These are phyloP conservation scores for Saxispiralis lemnorum DNA, from an alignment of 495 filamentous ascomycete genomes.

Conservation along the genomic window DNA sequence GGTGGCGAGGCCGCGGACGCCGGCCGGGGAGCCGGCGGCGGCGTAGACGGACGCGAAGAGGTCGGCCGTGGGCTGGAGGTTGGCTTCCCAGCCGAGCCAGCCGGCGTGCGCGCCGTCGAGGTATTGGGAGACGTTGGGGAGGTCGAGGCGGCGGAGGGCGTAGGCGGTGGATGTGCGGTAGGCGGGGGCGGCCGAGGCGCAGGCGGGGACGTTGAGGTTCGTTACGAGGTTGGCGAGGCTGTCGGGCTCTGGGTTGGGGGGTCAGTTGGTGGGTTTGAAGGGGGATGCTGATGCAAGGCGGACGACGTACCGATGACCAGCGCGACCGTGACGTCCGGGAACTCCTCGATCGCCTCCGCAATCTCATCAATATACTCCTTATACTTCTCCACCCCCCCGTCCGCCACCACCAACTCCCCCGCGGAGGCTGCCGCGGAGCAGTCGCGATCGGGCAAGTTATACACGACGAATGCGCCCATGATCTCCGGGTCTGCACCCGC, in stretches of 20 bases:
- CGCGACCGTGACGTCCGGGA: slow-evolving; percentile 35
- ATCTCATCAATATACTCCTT: slow-evolving; percentile 59
- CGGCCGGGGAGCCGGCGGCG: slow-evolving; percentile 41
- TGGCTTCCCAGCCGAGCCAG: slow-evolving; percentile 71
- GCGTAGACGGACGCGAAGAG: slow-evolving; percentile 52
- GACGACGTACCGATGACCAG: slow-evolving; percentile 33
- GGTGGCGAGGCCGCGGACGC: slow-evolving; percentile 55
- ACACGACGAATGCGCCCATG: slow-evolving; percentile 37
- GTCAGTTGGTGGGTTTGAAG: background rate
- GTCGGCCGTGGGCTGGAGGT: slow-evolving; percentile 52
- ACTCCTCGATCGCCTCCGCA: slow-evolving; percentile 34
- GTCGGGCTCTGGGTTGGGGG: slow-evolving; percentile 40
- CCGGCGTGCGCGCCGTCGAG: slow-evolving; percentile 66
- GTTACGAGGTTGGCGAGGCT: slow-evolving; percentile 67
- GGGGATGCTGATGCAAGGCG: too few species aligned
- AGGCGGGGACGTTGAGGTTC: slow-evolving; percentile 46
- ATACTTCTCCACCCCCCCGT: slow-evolving; percentile 41
- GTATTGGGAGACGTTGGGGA: slow-evolving; percentile 70
- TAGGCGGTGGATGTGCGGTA: slow-evolving; percentile 59
- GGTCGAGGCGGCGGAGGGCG: slow-evolving; percentile 50
- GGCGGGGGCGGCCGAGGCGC: slow-evolving; percentile 40
- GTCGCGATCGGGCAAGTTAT: slow-evolving; percentile 62
- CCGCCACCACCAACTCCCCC: slow-evolving; percentile 50
- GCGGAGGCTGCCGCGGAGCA: slow-evolving; percentile 63
- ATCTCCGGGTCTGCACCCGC: slow-evolving; percentile 31